phyloP scores from a whole-genome alignment of 2,329 filamentous ascomycete species.

The Verticillium isaacii region DNA sequence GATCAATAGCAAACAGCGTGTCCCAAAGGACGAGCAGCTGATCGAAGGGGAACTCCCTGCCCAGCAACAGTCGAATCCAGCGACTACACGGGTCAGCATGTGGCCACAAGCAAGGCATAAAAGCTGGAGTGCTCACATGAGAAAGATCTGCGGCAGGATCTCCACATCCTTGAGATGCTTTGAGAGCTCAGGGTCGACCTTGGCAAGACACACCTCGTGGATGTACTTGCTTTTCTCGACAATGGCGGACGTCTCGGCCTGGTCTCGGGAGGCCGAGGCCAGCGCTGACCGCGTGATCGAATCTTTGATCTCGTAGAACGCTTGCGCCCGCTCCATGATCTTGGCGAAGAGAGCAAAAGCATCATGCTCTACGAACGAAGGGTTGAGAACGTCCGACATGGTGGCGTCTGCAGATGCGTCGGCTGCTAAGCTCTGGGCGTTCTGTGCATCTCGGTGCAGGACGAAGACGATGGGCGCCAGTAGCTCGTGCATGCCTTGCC shows the following conservation, averaged over 20 bases:
- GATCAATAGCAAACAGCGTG: constrained; percentile 80
- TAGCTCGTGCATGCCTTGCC: constrained; percentile 98
- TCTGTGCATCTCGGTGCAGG: constrained; percentile 74
- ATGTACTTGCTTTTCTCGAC: constrained; percentile 82
- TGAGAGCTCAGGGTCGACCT: constrained; percentile 78
- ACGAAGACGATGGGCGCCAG: constrained; percentile 86
- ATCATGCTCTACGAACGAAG: constrained; percentile 79
- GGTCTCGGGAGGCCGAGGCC: constrained; percentile 15
- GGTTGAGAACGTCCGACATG: constrained; percentile 66
- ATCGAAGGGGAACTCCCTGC: constrained; percentile 86
- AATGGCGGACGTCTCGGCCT: constrained; percentile 57
- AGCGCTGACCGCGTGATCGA: constrained; percentile 16
- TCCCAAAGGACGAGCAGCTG: constrained; percentile 87
- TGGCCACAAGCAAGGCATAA: background rate
- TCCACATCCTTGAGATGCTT: constrained; percentile 78
- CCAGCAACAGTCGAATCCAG: constrained; percentile 91
- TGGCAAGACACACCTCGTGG: constrained; percentile 74
- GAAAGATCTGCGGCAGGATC: constrained; percentile 91
- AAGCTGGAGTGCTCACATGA: constrained; percentile 62
- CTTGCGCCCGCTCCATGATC: constrained; percentile 82
- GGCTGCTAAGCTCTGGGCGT: constrained; percentile 32
- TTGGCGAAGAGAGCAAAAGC: constrained; percentile 79
- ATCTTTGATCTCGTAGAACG: constrained; percentile 74
- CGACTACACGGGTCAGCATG: constrained; percentile 46
- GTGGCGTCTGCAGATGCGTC: constrained; percentile 36